Evolutionary conservation across 768 basidiomycete species (phyloP), one percentile per base, ranked within the genome.

Genomic region (Hebeloma cylindrosporum): DNA sequence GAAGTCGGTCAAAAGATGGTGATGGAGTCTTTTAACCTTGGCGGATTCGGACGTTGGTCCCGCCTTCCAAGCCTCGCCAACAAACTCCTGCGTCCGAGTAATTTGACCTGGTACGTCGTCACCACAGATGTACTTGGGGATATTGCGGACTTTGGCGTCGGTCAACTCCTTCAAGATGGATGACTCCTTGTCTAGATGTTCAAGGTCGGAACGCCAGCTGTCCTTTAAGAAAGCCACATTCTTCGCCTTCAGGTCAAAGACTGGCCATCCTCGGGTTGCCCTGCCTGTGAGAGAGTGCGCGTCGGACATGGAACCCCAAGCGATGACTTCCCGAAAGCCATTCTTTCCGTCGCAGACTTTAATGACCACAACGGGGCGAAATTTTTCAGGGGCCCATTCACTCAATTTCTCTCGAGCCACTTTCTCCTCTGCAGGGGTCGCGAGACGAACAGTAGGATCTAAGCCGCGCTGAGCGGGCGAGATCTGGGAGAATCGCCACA

Each of bases 201-300:
- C 27, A 7, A 21, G 39, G 23, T 17, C n/a, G 4, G 43, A 21
- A 4, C 62, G 45, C 66, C 67, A 69, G 13, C 41, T 47, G 41
- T 69, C 67, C 50, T 65, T 67, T 17, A 69, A 27, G 38, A 64
- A 66, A 9, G 56, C 56, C 1, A 60, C 46, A 22, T 43, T 34
- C 7, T 50, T 47, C 10, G 21, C 13, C 11, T 11, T 16, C 4
- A 34, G 16, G 21, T 59, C 53, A 10, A 44, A 54, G 13, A 51
- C 62, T 2, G 49, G 31, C 31, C 50, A 61, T 3, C 48, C 57
- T 2, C 61, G 58, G 17, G 61, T 64, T 25, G 47, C 51, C 3
- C 60, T 44, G 3, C 60, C 56, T 0, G 56, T 39, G 10, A 59
- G 50, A 8, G 61, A 55, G 10, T 46, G 31, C 3, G 55, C 45